phyloP scores from a whole-genome alignment of 805 yeast species.

The Kluyveromyces nonfermentans region DNA sequence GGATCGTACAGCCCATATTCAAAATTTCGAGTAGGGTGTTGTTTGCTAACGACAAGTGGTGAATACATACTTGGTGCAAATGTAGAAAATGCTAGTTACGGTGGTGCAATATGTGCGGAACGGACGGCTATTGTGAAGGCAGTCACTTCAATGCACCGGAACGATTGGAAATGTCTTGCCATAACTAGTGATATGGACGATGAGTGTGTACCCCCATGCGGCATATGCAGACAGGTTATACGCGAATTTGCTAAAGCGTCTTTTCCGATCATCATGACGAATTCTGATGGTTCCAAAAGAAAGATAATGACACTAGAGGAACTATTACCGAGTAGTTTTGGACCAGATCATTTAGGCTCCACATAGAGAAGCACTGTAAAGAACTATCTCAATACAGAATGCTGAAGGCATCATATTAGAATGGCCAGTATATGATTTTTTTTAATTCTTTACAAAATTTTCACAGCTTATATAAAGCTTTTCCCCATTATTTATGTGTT shows the following conservation, averaged over 20 bases:
- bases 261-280: conserved; percentile 62
- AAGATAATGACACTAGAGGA: conserved; percentile 45
- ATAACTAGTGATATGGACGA: conserved; percentile 31
- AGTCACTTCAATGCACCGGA: conserved; percentile 27
- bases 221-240: conserved; percentile 84
- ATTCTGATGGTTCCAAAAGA: conserved; percentile 38
- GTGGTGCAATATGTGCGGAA: conserved; percentile 72
- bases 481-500: too few species aligned
- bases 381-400: not conserved
- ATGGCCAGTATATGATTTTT: too few species aligned
- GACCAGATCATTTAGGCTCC: conserved; percentile 54
- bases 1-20: conserved; percentile 42
- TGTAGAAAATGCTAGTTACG: conserved; percentile 88
- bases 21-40: conserved; percentile 63
- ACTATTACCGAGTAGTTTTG: conserved; percentile 76
- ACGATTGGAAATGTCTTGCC: conserved; percentile 22
- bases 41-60: conserved; percentile 45
- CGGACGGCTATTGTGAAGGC: conserved; percentile 55
- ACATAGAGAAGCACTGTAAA: not conserved
- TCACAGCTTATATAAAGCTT: too few species aligned
- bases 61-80: conserved; percentile 64
- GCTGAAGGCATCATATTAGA: too few species aligned
- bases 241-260: conserved; percentile 59
- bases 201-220: conserved; percentile 74
- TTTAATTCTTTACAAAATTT: too few species aligned